phyloP scores from a whole-genome alignment of 208 protist species.

The Strigomonas oncopelti region DNA sequence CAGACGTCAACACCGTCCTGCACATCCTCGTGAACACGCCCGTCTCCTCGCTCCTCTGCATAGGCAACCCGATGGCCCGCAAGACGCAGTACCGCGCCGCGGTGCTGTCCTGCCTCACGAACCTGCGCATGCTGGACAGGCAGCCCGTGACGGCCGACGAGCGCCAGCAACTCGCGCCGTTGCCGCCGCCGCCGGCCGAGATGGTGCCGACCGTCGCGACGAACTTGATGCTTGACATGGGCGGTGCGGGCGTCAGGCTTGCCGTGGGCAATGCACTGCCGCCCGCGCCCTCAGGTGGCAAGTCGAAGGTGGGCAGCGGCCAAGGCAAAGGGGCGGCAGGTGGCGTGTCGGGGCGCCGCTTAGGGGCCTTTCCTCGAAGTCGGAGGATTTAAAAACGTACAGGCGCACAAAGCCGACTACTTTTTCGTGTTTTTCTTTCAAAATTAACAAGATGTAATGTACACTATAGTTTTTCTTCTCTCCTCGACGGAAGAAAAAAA shows the following conservation, averaged over 20 bases:
- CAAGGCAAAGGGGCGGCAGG: neutral
- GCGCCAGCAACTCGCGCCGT: constrained; percentile 51
- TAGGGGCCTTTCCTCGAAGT: neutral
- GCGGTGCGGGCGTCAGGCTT: neutral
- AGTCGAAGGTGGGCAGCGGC: neutral
- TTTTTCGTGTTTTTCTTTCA: neutral
- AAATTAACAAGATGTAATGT: constrained; percentile 4
- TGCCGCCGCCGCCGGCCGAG: constrained; percentile 12
- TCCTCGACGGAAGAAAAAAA: neutral
- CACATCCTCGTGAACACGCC: constrained; percentile 39
- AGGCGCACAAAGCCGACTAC: neutral
- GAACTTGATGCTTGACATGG: constrained; percentile 77
- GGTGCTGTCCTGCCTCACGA: constrained; percentile 40
- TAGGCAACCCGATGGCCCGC: constrained; percentile 75
- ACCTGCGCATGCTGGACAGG: constrained; percentile 48
- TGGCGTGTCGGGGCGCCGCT: neutral
- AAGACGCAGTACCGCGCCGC: constrained; percentile 70
- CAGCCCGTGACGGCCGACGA: constrained; percentile 67
- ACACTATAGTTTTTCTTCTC: too few relatives aligned
- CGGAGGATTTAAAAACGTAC: neutral
- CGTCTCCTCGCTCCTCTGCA: constrained; percentile 31
- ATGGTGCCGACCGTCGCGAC: constrained; percentile 50
- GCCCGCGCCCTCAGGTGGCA: neutral
- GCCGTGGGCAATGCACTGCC: neutral
- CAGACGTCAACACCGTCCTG: constrained; percentile 47